Conservation (phyloP, 2,329 filamentous ascomycete species). For the Penicillium sp. region DNA sequence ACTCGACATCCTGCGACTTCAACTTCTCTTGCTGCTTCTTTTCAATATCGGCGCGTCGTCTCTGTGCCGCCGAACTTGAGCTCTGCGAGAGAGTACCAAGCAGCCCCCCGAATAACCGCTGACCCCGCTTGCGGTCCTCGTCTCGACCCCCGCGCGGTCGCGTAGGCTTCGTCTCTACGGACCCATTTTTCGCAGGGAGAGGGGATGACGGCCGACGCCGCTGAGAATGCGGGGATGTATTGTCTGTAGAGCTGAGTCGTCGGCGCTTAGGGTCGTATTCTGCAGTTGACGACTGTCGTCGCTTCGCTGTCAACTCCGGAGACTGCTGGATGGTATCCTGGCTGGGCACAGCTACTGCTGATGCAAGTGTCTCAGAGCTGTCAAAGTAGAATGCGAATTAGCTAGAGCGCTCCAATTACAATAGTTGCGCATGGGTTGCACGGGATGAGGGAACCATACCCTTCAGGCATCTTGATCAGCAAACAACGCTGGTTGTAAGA, state of each 20-base stretch:
- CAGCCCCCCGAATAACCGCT: conserved; percentile 80
- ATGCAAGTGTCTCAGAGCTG: conserved; percentile 44
- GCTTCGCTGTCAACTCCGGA: conserved; percentile 43
- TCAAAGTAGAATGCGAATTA: neutral
- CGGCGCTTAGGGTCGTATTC: conserved; percentile 54
- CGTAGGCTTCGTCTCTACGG: conserved; percentile 17
- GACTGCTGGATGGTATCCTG: conserved; percentile 27
- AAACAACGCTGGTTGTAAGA: neutral
- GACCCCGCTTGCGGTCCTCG: conserved; percentile 81
- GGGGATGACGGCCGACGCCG: conserved; percentile 26
- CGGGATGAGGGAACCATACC: conserved; percentile 15
- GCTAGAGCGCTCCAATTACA: conserved; percentile 7
- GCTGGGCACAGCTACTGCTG: conserved; percentile 54
- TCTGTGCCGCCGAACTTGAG: conserved; percentile 60
- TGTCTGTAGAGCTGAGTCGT: conserved; percentile 43
- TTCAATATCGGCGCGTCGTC: conserved; percentile 75
- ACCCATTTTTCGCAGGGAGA: conserved; percentile 12
- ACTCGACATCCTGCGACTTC: conserved; percentile 72
- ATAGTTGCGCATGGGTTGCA: neutral
- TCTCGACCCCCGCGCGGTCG: conserved; percentile 45
- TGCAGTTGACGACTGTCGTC: conserved; percentile 54
- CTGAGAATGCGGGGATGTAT: conserved; percentile 21
- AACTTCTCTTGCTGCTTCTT: conserved; percentile 74
- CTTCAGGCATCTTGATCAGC: conserved; percentile 17
- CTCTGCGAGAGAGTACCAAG: conserved; percentile 75